Percentiles rank a stretch among this genome's conserved stretches.
Evolutionary conservation across 768 basidiomycete species (phyloP).

Genomic region (Calocybe gangraenosa): DNA sequence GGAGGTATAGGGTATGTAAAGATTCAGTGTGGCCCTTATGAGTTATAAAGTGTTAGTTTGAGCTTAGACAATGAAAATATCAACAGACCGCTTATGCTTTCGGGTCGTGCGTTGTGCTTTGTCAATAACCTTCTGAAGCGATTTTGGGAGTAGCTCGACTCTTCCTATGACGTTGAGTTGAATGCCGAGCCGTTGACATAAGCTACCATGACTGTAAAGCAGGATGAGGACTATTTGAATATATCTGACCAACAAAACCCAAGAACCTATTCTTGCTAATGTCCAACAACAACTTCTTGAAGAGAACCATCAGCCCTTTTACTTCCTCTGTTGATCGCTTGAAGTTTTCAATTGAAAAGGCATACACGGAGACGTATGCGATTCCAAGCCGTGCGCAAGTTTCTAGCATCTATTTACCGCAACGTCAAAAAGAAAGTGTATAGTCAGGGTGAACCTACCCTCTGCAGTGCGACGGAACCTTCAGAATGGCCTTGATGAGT

Average conservation of each 20-base stretch:
- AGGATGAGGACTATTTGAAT: not conserved
- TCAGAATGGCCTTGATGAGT: too few species aligned
- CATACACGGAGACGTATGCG: not conserved
- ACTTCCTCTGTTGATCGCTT: not conserved
- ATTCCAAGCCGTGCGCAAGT: not conserved
- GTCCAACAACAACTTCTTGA: slow-evolving; percentile 71
- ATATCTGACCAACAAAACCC: slow-evolving; percentile 3
- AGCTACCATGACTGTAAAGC: too few species aligned
- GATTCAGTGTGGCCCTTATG: slow-evolving; percentile 82
- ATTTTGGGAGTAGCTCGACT: slow-evolving; percentile 61
- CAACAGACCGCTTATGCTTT: slow-evolving; percentile 58
- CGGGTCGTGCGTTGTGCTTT: slow-evolving; percentile 74
- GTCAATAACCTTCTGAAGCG: slow-evolving; percentile 58
- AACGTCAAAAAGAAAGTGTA: not conserved
- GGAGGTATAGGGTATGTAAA: slow-evolving; percentile 88
- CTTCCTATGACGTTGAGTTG: slow-evolving; percentile 78
- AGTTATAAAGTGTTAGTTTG: too few species aligned
- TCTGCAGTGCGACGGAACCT: slow-evolving; percentile 40
- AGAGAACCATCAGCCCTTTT: slow-evolving; percentile 35
- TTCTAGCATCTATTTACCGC: not conserved
- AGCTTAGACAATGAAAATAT: not conserved
- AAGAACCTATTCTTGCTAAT: slow-evolving; percentile 81
- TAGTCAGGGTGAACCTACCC: slow-evolving; percentile 44
- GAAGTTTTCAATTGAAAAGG: slow-evolving; percentile 1
- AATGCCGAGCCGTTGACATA: slow-evolving; percentile 58